phyloP scores from a whole-genome alignment of 1,284 basidiomycete species.

The Trichosporon sp. region DNA sequence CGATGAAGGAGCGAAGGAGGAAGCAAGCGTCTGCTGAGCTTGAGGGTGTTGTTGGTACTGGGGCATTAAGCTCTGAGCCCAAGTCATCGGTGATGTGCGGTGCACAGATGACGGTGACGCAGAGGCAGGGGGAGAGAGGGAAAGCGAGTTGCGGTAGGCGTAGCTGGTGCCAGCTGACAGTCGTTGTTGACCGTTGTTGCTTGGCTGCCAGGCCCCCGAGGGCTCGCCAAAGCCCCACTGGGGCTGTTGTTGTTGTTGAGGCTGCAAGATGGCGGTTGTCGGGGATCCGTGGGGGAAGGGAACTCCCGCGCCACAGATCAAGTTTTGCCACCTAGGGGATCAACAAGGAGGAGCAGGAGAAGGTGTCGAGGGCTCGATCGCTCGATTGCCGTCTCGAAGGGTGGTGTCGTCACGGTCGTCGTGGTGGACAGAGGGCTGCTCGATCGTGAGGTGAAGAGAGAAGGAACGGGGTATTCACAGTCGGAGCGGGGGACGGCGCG shows the following conservation, averaged over 20 bases:
- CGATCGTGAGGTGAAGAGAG: neutral
- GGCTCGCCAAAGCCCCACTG: slow-evolving; percentile 20
- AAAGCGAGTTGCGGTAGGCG: slow-evolving; percentile 17
- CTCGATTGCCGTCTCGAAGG: neutral
- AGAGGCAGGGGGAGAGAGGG: slow-evolving; percentile 18
- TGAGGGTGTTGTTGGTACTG: neutral
- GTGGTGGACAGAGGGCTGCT: neutral
- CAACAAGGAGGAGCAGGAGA: neutral
- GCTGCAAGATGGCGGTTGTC: slow-evolving; percentile 17
- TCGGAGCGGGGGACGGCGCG: neutral
- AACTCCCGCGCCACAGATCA: slow-evolving; percentile 18
- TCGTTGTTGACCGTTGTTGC: slow-evolving; percentile 7
- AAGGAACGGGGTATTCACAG: neutral
- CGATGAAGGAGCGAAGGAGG: slow-evolving; percentile 9
- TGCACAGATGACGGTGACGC: slow-evolving; percentile 13
- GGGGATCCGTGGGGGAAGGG: slow-evolving; percentile 13
- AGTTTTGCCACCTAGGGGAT: neutral
- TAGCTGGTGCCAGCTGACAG: neutral
- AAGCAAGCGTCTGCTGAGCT: neutral
- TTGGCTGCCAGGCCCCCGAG: slow-evolving; percentile 11
- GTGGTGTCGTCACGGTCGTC: neutral
- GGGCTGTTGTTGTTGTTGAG: slow-evolving; percentile 17
- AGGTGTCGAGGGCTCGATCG: neutral
- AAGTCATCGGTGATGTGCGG: slow-evolving; percentile 21
- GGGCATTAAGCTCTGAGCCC: slow-evolving; percentile 8